Percentiles rank a stretch among this genome's conserved stretches.
Evolutionary conservation across 225 moss, liverwort and hornwort genomes (phyloP).

Genomic region (Polytrichum commune): DNA sequence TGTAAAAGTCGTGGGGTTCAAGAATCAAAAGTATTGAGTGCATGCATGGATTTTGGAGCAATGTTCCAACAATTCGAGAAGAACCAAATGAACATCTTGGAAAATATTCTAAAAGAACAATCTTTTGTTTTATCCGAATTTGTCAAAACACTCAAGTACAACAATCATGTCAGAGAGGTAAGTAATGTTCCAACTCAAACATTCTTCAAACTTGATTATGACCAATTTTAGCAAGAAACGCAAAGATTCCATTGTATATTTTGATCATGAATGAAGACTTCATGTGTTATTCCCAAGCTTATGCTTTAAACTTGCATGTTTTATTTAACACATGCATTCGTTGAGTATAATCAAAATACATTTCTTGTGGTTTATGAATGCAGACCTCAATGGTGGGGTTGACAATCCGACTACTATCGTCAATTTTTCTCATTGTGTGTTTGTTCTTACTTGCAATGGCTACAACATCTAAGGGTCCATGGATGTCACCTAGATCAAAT

Average conservation of each 20-base stretch:
- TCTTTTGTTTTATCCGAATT: constrained; percentile 28
- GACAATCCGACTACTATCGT: constrained; percentile 20
- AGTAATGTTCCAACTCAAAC: too few species aligned
- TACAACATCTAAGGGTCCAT: too few species aligned
- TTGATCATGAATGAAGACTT: too few species aligned
- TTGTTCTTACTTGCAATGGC: too few species aligned
- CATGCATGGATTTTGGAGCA: constrained; percentile 29
- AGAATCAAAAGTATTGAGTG: constrained; percentile 11
- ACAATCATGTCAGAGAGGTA: constrained; percentile 14
- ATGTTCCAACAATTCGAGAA: constrained; percentile 44
- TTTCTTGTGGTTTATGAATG: neutral
- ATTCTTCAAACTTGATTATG: too few species aligned
- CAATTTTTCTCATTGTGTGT: constrained; percentile 29
- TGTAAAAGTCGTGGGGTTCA: neutral
- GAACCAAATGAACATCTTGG: constrained; percentile 22
- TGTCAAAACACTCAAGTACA: constrained; percentile 30
- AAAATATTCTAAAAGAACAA: constrained; percentile 34
- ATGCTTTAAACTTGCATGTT: too few species aligned
- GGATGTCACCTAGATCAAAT: too few species aligned
- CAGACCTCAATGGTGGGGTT: constrained; percentile 14
- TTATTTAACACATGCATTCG: too few species aligned
- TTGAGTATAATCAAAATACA: too few species aligned
- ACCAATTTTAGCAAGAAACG: too few species aligned
- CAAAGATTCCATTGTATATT: too few species aligned
- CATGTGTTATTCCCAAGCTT: too few species aligned